Conservation (phyloP, 78 protist genomes). For the Isochrysis galbana region DNA sequence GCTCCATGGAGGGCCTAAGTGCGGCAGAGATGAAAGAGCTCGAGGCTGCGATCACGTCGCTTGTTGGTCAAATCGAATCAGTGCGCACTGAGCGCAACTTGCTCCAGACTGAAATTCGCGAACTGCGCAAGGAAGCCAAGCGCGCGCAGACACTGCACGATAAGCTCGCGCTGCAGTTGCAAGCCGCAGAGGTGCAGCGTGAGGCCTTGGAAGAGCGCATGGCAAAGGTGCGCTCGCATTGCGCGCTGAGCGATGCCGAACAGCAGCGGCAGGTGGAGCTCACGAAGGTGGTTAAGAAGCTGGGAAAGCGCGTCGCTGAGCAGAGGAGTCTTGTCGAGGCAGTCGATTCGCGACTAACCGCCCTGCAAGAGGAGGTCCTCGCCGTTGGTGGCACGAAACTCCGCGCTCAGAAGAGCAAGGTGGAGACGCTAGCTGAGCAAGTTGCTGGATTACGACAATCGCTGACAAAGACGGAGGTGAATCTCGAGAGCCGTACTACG, state of each 20-base stretch:
- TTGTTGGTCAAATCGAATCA: no score
- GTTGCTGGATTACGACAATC: conserved; percentile 22
- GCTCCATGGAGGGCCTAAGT: no score
- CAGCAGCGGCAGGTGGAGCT: background rate
- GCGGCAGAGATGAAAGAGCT: no score
- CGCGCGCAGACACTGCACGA: background rate
- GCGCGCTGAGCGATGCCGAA: background rate
- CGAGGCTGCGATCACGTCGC: no score
- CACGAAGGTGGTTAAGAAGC: background rate
- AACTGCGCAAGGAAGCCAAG: background rate
- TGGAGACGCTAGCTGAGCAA: conserved; percentile 24
- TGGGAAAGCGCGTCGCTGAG: background rate
- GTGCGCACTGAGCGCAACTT: no score
- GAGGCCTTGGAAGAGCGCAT: background rate
- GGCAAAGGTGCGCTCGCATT: background rate
- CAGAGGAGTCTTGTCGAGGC: background rate
- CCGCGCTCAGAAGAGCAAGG: conserved; percentile 53
- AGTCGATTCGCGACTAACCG: conserved; percentile 26
- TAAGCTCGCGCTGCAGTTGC: background rate
- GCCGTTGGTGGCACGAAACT: conserved; percentile 69
- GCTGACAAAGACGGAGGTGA: background rate
- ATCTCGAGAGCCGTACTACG: background rate
- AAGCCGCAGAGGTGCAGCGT: background rate
- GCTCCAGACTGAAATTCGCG: background rate
- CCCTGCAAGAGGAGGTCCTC: conserved; percentile 55